Percentiles rank a stretch among this genome's conserved stretches.
phyloP scores from a whole-genome alignment of 2,329 filamentous ascomycete genomes.

The Diaporthe humulicola region DNA sequence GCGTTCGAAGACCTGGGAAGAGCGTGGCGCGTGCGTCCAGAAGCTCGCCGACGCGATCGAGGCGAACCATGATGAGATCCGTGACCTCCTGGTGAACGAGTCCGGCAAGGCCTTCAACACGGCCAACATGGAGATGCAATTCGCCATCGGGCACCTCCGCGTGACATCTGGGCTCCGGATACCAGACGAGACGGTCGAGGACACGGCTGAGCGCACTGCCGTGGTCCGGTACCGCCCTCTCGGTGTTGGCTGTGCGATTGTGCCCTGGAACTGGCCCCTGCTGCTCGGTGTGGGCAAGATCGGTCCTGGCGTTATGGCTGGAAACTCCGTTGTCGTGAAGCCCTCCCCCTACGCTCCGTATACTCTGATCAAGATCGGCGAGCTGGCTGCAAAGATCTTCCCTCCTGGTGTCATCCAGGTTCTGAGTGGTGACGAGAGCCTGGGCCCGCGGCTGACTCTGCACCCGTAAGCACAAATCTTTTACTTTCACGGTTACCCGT shows the following conservation, averaged over 20 bases:
- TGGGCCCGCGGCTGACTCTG: slow-evolving; percentile 70
- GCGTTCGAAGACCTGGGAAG: slow-evolving; percentile 43
- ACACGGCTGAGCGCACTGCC: slow-evolving; percentile 28
- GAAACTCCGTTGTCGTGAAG: slow-evolving; percentile 64
- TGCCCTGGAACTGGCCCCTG: slow-evolving; percentile 61
- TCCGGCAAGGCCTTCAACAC: slow-evolving; percentile 40
- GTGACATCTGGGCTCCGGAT: slow-evolving; percentile 36
- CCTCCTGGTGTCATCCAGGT: slow-evolving; percentile 74
- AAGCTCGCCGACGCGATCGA: slow-evolving; percentile 38
- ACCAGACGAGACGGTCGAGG: slow-evolving; percentile 40
- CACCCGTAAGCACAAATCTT: slow-evolving; percentile 57
- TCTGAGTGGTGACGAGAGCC: slow-evolving; percentile 70
- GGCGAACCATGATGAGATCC: slow-evolving; percentile 38
- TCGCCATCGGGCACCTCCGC: slow-evolving; percentile 36
- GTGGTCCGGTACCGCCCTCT: slow-evolving; percentile 46
- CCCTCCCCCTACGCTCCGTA: slow-evolving; percentile 72
- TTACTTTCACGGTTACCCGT: not conserved
- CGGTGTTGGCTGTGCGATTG: slow-evolving; percentile 60
- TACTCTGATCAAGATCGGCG: slow-evolving; percentile 69
- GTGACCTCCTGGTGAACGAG: slow-evolving; percentile 38
- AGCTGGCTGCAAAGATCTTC: slow-evolving; percentile 69
- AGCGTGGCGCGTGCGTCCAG: slow-evolving; percentile 31
- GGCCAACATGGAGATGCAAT: slow-evolving; percentile 37
- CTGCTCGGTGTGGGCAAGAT: slow-evolving; percentile 57
- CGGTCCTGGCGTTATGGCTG: slow-evolving; percentile 67